Base-by-base conservation (phyloP, 805 yeast genomes). In the Saccharomyces jurei region DNA sequence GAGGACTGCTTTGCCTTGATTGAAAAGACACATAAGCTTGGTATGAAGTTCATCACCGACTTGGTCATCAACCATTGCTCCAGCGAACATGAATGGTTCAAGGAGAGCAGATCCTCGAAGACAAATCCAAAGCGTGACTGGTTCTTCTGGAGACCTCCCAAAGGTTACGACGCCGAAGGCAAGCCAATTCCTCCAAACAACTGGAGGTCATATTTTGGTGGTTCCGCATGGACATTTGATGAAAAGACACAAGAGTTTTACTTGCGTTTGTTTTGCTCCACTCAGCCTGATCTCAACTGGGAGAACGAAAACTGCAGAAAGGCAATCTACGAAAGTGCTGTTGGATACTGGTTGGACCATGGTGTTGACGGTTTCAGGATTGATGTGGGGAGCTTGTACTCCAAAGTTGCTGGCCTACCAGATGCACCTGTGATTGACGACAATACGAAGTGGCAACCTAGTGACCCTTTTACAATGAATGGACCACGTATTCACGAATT, bases 241-340 rank as follows among this genome's bases (percentile, higher is more conserved):
- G 82, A 78, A 57, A 25, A 46, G 2, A 79, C 83, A 10, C 73
- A 75, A 48, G 83, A 81, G 66, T 81, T 80, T 70, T 81, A 81
- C 67, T 68, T 81, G 59, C 76, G 74, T 51, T 69, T 81, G 53
- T 81, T 80, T 66, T 82, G 82, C n/a, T 68, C 66, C 52, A 64
- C 75, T 26, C 86, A 81, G 67, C 84, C 84, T 14, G 85, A 81
- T 61, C 71, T 81, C 62, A 81, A 81, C 69, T 81, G 85, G 86
- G 84, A 81, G 60, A 79, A 76, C 61, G 63, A 59, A 54, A 65
- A 59, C 44, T 55, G 62, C 17, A 56, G 69, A 52, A 52, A 58
- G 5, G 68, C 65, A 6, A 62, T 80, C 54, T 78, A 78, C 66
- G 69, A 77, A 44, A 64, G 70, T 26, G 81, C 82, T 11, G 67